These are phyloP conservation scores for Catunica adiposa DNA, from an alignment of 2,329 filamentous ascomycete genomes.

Conservation along the genomic window DNA sequence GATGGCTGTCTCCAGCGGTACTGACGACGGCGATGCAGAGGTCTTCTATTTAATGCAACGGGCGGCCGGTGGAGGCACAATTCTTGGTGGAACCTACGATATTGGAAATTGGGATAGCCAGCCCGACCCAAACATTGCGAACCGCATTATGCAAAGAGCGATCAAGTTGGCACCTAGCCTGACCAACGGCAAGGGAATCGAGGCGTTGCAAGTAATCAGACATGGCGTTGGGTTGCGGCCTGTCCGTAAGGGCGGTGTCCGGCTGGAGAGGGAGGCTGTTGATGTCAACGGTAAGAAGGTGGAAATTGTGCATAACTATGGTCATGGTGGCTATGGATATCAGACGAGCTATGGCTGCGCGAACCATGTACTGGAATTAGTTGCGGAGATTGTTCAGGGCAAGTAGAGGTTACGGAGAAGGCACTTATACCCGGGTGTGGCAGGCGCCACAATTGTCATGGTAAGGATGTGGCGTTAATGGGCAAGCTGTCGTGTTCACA, in stretches of 20 bases:
- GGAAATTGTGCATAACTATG: constrained; percentile 68
- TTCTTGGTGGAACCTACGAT: constrained; percentile 76
- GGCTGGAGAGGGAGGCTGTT: constrained; percentile 50
- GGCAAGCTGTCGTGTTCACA: not conserved
- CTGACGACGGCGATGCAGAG: constrained; percentile 57
- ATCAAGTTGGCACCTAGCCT: constrained; percentile 48
- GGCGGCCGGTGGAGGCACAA: constrained; percentile 61
- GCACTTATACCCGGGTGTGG: not conserved
- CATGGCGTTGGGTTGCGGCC: constrained; percentile 74
- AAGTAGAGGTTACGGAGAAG: not conserved
- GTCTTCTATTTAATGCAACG: constrained; percentile 69
- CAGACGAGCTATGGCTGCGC: constrained; percentile 55
- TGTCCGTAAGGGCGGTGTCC: constrained; percentile 52
- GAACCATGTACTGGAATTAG: constrained; percentile 46
- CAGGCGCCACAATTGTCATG: not conserved
- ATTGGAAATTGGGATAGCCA: constrained; percentile 63
- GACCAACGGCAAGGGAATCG: constrained; percentile 48
- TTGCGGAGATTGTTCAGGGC: constrained; percentile 36
- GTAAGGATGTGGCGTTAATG: not conserved
- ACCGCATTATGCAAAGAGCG: constrained; percentile 69
- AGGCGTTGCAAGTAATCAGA: constrained; percentile 57
- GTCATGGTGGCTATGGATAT: constrained; percentile 65
- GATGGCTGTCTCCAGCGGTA: constrained; percentile 56
- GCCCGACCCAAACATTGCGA: constrained; percentile 63
- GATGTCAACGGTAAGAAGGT: constrained; percentile 39